A percentile compares a stretch with the other conserved stretches of the same genome.
Evolutionary conservation across 2,329 filamentous ascomycete genomes (phyloP).

Genomic region (Epichloe baconii): DNA sequence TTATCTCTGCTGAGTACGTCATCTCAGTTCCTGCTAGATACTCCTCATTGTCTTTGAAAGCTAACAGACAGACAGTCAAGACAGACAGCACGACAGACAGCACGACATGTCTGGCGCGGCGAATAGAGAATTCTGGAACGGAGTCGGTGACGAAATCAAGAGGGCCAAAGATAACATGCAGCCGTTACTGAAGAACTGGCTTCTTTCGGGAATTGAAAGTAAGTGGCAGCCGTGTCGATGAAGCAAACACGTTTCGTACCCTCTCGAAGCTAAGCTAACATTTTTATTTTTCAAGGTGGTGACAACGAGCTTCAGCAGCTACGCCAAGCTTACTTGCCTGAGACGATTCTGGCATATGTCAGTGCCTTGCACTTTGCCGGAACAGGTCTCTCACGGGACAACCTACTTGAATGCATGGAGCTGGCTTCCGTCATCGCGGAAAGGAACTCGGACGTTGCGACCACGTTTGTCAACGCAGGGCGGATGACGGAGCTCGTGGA

Average conservation of each 20-base stretch:
- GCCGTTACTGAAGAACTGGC: conserved; percentile 52
- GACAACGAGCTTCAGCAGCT: conserved; percentile 50
- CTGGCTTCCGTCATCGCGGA: conserved; percentile 64
- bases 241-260: neutral
- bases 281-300: conserved; percentile 22
- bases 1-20: conserved; percentile 39
- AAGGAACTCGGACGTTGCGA: conserved; percentile 51
- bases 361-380: conserved; percentile 70
- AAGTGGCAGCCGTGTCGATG: conserved; percentile 15
- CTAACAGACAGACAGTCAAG: neutral
- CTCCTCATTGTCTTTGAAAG: neutral
- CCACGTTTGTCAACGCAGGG: conserved; percentile 48
- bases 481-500: conserved; percentile 67
- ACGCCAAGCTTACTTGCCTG: conserved; percentile 69
- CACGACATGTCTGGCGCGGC: conserved; percentile 16
- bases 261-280: neutral
- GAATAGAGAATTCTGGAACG: conserved; percentile 37
- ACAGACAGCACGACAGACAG: too few relatives aligned
- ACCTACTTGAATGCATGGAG: conserved; percentile 76
- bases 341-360: conserved; percentile 74
- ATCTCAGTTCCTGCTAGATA: neutral
- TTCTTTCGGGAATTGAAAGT: conserved; percentile 43
- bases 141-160: conserved; percentile 42
- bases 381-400: conserved; percentile 58
- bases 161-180: conserved; percentile 42